Evolutionary conservation across 495 filamentous ascomycete species (phyloP).

Genomic region (Friedmanniomyces simplex): DNA sequence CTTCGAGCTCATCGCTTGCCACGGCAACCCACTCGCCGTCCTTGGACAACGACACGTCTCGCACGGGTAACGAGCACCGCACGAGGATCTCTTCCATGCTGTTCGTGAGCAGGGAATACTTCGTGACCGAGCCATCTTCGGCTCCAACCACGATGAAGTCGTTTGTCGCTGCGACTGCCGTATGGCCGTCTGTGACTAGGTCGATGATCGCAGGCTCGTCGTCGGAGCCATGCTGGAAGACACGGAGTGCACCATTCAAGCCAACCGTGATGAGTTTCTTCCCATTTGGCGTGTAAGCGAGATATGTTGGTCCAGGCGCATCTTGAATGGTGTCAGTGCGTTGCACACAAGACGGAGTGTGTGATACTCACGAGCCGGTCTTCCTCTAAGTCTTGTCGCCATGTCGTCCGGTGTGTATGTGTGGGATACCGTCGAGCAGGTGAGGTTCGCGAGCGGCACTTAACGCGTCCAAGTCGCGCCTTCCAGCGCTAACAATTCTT

Average conservation of each 20-base stretch:
- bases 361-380: slow-evolving; percentile 38
- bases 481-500: neutral
- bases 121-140: slow-evolving; percentile 87
- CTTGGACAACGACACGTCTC: slow-evolving; percentile 73
- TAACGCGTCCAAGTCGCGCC: slow-evolving; percentile 2
- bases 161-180: slow-evolving; percentile 40
- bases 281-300: slow-evolving; percentile 61
- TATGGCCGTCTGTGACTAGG: slow-evolving; percentile 25
- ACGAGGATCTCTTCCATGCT: slow-evolving; percentile 68
- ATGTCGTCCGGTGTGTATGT: slow-evolving; percentile 2
- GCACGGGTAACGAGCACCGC: slow-evolving; percentile 68
- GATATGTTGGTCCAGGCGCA: slow-evolving; percentile 54
- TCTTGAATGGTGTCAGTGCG: slow-evolving; percentile 34
- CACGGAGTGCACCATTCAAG: slow-evolving; percentile 77
- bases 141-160: slow-evolving; percentile 77
- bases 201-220: slow-evolving; percentile 87
- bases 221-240: slow-evolving; percentile 82
- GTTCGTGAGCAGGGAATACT: slow-evolving; percentile 70
- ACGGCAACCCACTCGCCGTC: slow-evolving; percentile 85
- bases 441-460: neutral
- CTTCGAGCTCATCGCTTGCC: slow-evolving; percentile 89
- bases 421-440: slow-evolving; percentile 9
- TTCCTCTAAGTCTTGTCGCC: slow-evolving; percentile 30
- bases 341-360: neutral
- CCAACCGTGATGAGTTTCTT: slow-evolving; percentile 71